Conservation (phyloP, 202 grass and related monocot species). For the Dendrocalamus latiflorus region DNA sequence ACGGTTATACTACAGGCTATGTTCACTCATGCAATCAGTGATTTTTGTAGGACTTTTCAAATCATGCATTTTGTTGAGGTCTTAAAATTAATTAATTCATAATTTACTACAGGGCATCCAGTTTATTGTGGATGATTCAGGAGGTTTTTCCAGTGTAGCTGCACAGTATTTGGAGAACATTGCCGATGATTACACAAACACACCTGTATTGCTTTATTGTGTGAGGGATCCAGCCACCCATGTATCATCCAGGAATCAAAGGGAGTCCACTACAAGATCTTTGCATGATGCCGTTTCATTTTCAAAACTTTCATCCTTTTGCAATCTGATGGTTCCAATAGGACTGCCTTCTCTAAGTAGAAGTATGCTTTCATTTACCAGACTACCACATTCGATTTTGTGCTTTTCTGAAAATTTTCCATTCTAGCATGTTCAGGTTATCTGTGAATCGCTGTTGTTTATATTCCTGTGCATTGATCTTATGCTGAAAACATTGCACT, state of each 20-base stretch:
- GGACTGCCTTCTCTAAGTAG: slow-evolving; percentile 81
- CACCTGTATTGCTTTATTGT: slow-evolving; percentile 71
- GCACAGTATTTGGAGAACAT: slow-evolving; percentile 72
- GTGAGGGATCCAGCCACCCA: slow-evolving; percentile 58
- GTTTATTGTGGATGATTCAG: slow-evolving; percentile 77
- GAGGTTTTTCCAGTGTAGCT: slow-evolving; percentile 77
- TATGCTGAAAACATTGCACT: neutral
- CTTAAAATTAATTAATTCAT: slow-evolving; percentile 3
- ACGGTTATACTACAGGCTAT: neutral
- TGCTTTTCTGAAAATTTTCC: neutral
- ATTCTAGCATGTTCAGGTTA: neutral
- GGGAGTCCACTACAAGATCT: slow-evolving; percentile 51
- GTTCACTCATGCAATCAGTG: neutral
- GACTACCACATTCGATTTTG: neutral
- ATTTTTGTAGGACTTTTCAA: neutral
- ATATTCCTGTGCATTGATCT: neutral
- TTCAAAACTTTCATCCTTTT: slow-evolving; percentile 73
- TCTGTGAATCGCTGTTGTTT: neutral
- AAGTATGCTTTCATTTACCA: slow-evolving; percentile 22
- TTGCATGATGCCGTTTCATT: slow-evolving; percentile 84
- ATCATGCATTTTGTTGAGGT: neutral
- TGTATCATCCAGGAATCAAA: slow-evolving; percentile 51
- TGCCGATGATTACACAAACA: slow-evolving; percentile 88
- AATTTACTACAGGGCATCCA: slow-evolving; percentile 68
- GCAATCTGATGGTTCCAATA: slow-evolving; percentile 76